Base-by-base conservation (phyloP, 2,329 filamentous ascomycete genomes). In the Xylaria multiplex region DNA sequence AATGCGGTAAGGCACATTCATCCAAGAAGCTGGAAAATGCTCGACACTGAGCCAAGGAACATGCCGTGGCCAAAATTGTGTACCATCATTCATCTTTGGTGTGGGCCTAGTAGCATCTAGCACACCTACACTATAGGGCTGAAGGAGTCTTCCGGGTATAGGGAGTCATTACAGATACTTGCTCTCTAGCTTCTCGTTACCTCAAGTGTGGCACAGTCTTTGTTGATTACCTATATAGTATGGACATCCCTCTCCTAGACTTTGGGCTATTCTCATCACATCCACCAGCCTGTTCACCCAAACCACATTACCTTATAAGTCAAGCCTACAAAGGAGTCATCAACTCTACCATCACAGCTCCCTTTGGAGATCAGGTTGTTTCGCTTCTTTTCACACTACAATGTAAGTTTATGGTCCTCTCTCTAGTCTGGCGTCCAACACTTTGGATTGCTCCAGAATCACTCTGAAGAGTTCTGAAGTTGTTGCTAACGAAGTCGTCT, bases 1-100 rank as follows among this genome's bases (percentile, higher is more conserved):
- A 65, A 61, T 46, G 14, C 49, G 61, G 68, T 16, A 69, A 70
- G 68, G 63, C 68, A 61, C 46, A 65, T 49, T 66, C 50, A 46
- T 50, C 49, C 37, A 46, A 56, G 53, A 46, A n/a, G 50, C 32
- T 22, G 49, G 48, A 54, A 37, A 64, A 40, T 40, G 43, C 35
- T 60, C 43, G 19, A 52, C 4, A 32, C 30, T 19, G 14, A 11
- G 16, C 40, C 50, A 55, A 67, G 63, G 60, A 65, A 62, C 46
- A 54, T 68, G 49, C 49, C 48, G 60, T 30, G 49, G 43, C 32
- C 40, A 49, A n/a, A 54, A 24, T 13, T 53, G 16, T 61, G 24
- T 57, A 24, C 48, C 50, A 45, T 22, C 19, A 62, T 42, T 32
- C 53, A 46, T 45, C 14, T 57, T 45, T 24, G 6, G n/a, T 62